Evolutionary conservation across 331 rosid genomes (phyloP).

Genomic region (Acacia concinna): DNA sequence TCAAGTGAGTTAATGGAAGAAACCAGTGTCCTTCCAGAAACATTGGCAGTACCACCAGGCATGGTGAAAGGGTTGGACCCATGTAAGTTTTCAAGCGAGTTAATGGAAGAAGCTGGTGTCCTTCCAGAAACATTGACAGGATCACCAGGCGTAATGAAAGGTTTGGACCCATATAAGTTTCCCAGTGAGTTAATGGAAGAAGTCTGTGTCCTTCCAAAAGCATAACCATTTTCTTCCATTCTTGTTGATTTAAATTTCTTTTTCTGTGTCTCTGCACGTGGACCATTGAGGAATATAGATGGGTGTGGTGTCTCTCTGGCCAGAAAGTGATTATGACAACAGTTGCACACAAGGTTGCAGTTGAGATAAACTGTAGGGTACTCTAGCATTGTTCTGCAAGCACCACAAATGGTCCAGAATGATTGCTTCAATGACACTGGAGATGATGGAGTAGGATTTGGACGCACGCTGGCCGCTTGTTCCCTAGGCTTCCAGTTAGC

Average conservation of each 20-base stretch:
- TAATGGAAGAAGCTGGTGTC: conserved; percentile 32
- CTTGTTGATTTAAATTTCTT: conserved; percentile 35
- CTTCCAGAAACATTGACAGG: conserved; percentile 12
- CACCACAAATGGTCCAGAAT: conserved; percentile 75
- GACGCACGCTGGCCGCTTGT: conserved; percentile 28
- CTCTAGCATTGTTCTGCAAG: conserved; percentile 61
- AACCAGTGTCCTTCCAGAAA: conserved; percentile 32
- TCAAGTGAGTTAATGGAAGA: conserved; percentile 32
- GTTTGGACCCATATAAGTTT: conserved; percentile 20
- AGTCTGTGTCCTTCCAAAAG: conserved; percentile 36
- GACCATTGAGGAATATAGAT: conserved; percentile 28
- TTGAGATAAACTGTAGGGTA: conserved; percentile 42
- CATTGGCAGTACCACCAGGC: conserved; percentile 27
- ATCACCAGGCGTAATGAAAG: conserved; percentile 31
- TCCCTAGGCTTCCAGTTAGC: conserved; percentile 26
- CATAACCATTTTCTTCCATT: conserved; percentile 28
- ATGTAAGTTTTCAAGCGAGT: conserved; percentile 19
- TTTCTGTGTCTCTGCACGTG: conserved; percentile 36
- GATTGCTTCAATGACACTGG: conserved; percentile 35
- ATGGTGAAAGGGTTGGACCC: conserved; percentile 33
- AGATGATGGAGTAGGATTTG: conserved; percentile 27
- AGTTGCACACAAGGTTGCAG: conserved; percentile 44
- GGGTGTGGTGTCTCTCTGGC: conserved; percentile 58
- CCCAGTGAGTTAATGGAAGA: conserved; percentile 30
- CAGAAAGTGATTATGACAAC: conserved; percentile 49